A percentile compares a stretch with the other conserved stretches of the same genome.
Conservation (phyloP, 1,284 basidiomycete species). For the Ceratobasidium sp. region DNA sequence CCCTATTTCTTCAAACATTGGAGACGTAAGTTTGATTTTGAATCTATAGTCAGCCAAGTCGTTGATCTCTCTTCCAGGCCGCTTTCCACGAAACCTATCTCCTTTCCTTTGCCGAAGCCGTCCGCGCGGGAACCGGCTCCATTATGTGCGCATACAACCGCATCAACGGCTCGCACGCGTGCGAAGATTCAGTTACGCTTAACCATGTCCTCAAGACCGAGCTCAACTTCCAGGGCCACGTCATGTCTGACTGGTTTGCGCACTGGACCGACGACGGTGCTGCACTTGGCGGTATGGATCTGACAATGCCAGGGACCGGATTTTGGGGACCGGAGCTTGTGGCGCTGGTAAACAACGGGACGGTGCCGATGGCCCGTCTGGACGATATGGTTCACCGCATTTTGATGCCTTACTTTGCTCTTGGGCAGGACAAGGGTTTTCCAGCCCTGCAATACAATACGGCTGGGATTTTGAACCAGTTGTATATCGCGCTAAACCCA, state of each 20-base stretch:
- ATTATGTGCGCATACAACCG: slow-evolving; percentile 83
- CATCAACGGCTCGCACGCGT: slow-evolving; percentile 83
- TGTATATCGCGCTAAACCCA: slow-evolving; percentile 53
- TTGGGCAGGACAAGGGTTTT: slow-evolving; percentile 70
- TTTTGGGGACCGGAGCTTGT: slow-evolving; percentile 52
- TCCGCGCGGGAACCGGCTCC: slow-evolving; percentile 81
- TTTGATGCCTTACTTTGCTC: slow-evolving; percentile 72
- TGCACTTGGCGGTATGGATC: slow-evolving; percentile 57
- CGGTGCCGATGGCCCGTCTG: slow-evolving; percentile 60
- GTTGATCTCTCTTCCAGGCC: slow-evolving; percentile 52
- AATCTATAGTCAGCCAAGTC: slow-evolving; percentile 57
- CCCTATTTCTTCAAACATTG: slow-evolving; percentile 25
- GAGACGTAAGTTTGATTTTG: neutral
- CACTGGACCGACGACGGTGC: slow-evolving; percentile 59
- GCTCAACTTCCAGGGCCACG: slow-evolving; percentile 66
- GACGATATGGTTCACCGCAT: slow-evolving; percentile 79
- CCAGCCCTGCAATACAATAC: slow-evolving; percentile 60
- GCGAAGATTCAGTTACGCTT: slow-evolving; percentile 80
- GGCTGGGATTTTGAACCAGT: slow-evolving; percentile 39
- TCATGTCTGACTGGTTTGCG: slow-evolving; percentile 55
- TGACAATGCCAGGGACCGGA: slow-evolving; percentile 58
- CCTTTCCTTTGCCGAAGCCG: slow-evolving; percentile 62
- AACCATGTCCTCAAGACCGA: slow-evolving; percentile 86
- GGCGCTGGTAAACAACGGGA: slow-evolving; percentile 59
- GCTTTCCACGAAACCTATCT: slow-evolving; percentile 58